Evolutionary conservation across 1,284 basidiomycete species (phyloP).

Genomic region (Apiotrichum veenhuisii): DNA sequence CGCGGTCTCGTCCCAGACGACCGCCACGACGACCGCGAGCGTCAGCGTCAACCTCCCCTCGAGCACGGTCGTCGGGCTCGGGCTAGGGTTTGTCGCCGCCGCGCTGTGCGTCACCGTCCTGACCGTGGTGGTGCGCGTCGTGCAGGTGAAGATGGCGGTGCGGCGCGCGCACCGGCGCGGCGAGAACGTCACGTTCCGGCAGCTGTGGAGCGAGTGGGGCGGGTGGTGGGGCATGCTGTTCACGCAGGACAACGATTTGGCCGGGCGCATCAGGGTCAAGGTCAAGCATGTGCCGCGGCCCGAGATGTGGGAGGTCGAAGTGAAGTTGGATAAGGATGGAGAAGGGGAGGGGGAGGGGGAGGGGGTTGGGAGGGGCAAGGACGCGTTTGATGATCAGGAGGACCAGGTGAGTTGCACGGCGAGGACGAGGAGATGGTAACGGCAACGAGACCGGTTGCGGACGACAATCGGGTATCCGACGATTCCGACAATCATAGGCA

Average conservation of each 20-base stretch:
- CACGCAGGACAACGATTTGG: not conserved
- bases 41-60: not conserved
- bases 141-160: conserved; percentile 5
- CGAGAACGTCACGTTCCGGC: conserved; percentile 11
- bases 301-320: conserved; percentile 9
- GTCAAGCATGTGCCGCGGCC: conserved; percentile 1
- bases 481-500: too few species aligned
- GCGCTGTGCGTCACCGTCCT: conserved; percentile 12
- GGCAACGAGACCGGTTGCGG: too few species aligned
- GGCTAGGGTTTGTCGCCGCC: conserved; percentile 27
- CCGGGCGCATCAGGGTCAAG: not conserved
- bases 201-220: conserved; percentile 20
- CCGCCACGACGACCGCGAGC: not conserved
- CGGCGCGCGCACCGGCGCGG: not conserved
- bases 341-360: not conserved
- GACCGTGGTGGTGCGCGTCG: conserved; percentile 12
- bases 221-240: conserved; percentile 23
- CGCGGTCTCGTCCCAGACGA: not conserved
- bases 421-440: too few species aligned
- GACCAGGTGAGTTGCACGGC: conserved; percentile 10
- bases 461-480: too few species aligned
- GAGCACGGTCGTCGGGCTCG: conserved; percentile 25
- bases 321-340: not conserved
- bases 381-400: conserved; percentile 1
- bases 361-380: not conserved